Evolutionary conservation across 768 basidiomycete genomes (phyloP).

Genomic region (Lactifluus volemus): DNA sequence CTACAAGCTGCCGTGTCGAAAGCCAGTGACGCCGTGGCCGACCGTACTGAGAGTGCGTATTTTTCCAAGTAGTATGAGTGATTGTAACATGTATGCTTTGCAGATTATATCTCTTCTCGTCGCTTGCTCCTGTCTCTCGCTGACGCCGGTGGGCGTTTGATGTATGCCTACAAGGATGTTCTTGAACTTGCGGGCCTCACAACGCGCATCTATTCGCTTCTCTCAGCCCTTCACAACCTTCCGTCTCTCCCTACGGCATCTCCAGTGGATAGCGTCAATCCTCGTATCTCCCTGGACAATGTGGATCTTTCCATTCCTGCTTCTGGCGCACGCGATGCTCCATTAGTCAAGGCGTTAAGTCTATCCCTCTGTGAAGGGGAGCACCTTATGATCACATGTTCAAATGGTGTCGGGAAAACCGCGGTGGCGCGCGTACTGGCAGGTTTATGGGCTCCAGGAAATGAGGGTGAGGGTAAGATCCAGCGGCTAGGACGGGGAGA

Average conservation of each 20-base stretch:
- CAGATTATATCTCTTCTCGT: constrained; percentile 89
- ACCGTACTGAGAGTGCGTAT: constrained; percentile 39
- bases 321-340: constrained; percentile 11
- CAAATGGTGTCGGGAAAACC: constrained; percentile 89
- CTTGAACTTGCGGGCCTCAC: constrained; percentile 94
- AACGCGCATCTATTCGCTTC: constrained; percentile 76
- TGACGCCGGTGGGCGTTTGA: constrained; percentile 89
- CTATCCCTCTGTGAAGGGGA: constrained; percentile 60
- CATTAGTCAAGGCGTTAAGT: constrained; percentile 61
- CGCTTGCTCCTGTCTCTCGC: constrained; percentile 89
- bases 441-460: constrained; percentile 69
- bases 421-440: constrained; percentile 83
- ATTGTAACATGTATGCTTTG: background rate
- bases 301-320: constrained; percentile 59
- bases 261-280: constrained; percentile 23
- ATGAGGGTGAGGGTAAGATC: constrained; percentile 28
- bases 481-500: constrained; percentile 25
- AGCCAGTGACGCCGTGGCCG: constrained; percentile 33
- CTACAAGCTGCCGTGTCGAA: background rate
- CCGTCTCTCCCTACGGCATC: constrained; percentile 38
- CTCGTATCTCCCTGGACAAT: constrained; percentile 52
- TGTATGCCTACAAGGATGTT: constrained; percentile 96
- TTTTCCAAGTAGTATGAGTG: background rate
- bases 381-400: constrained; percentile 90
- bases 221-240: constrained; percentile 78